Percentiles rank a stretch among this genome's conserved stretches.
Evolutionary conservation across 805 yeast genomes (phyloP).

Genomic region (Tetrapisispora namnaoensis): DNA sequence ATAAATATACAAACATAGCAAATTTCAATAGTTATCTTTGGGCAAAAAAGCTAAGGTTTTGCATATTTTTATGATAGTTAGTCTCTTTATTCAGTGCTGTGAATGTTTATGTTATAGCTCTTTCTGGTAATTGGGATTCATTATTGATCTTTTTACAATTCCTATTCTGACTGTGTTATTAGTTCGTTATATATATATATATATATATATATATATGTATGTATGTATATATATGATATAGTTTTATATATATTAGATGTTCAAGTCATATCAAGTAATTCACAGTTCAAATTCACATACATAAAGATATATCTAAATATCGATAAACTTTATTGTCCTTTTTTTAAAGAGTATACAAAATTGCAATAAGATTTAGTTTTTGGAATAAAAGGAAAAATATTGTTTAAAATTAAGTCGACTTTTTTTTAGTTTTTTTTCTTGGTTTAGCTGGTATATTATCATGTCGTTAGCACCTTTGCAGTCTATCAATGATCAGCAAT

Average conservation of each 20-base stretch:
- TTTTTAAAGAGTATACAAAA: no score
- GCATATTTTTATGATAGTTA: background rate
- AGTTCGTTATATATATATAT: background rate
- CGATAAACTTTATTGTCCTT: no score
- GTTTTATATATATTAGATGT: no score
- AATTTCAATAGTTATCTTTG: background rate
- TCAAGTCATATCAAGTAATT: no score
- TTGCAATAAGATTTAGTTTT: no score
- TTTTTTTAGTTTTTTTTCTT: background rate
- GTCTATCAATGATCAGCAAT: conserved; percentile 27
- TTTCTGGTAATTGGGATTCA: conserved; percentile 1
- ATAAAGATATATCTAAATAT: no score
- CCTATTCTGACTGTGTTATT: background rate
- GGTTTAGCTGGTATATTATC: background rate
- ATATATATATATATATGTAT: background rate
- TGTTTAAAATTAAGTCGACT: background rate
- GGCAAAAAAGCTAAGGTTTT: background rate
- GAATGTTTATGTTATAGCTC: conserved; percentile 1
- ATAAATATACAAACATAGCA: background rate
- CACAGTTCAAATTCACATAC: no score
- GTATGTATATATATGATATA: no score
- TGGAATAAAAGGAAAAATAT: no score
- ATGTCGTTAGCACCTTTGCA: conserved; percentile 30
- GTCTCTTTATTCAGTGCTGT: background rate
- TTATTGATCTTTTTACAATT: background rate